Percentiles rank a stretch among this genome's conserved stretches.
Conservation (phyloP, 176 grass and related monocot species). For the Aegilops speltoides region DNA sequence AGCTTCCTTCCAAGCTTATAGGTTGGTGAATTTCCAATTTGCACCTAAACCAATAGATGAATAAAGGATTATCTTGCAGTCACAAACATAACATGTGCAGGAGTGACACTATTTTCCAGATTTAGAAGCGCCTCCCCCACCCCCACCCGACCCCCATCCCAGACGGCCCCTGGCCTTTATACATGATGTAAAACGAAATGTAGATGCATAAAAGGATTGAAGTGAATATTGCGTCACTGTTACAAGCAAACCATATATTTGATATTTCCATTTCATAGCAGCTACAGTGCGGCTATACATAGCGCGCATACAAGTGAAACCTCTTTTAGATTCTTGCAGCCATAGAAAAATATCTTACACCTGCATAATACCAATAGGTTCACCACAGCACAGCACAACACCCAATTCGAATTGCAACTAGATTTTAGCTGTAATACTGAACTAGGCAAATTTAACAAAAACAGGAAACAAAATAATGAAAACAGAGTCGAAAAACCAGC, state of each 20-base stretch:
- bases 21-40: conserved; percentile 72
- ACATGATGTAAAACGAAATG: conserved; percentile 5
- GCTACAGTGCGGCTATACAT: neutral
- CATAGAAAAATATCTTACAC: neutral
- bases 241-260: neutral
- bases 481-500: neutral
- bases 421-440: neutral
- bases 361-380: neutral
- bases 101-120: neutral
- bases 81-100: neutral
- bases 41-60: conserved; percentile 44
- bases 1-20: conserved; percentile 94
- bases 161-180: neutral
- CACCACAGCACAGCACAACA: neutral
- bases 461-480: neutral
- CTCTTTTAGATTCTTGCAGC: neutral
- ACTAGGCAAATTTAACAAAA: conserved; percentile 12
- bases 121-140: neutral
- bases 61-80: neutral
- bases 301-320: neutral
- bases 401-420: neutral
- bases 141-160: too few relatives aligned
- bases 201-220: neutral
- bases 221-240: neutral
- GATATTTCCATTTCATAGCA: neutral